phyloP scores from a whole-genome alignment of 1,284 basidiomycete genomes.

The Melampsora americana region DNA sequence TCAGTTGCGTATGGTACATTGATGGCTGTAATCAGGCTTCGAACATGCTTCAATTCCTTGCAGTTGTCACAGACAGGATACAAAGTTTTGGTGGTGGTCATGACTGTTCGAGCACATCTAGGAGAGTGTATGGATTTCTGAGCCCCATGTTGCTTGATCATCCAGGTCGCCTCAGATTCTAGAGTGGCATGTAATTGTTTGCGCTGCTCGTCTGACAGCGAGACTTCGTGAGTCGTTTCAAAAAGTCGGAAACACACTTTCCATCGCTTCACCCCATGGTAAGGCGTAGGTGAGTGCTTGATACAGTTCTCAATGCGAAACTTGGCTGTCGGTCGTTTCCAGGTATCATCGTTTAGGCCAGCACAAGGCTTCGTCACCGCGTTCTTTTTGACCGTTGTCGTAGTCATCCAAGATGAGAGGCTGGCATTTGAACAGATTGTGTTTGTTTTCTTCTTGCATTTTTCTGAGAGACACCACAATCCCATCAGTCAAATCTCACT shows the following conservation, averaged over 20 bases:
- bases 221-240: constrained; percentile 1
- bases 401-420: no score
- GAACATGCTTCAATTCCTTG: neutral
- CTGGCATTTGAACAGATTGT: no score
- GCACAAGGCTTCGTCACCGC: constrained; percentile 1
- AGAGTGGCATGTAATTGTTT: constrained; percentile 3
- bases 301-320: constrained; percentile 3
- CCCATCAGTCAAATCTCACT: no score
- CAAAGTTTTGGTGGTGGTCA: neutral
- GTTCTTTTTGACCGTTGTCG: no score
- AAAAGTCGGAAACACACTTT: constrained; percentile 6
- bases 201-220: neutral
- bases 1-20: constrained; percentile 13
- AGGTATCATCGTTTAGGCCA: constrained; percentile 17
- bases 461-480: no score
- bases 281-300: neutral
- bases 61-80: neutral
- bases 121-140: constrained; percentile 4
- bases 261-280: constrained; percentile 9
- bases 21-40: constrained; percentile 2
- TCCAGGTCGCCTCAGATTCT: constrained; percentile 8
- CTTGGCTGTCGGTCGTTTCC: constrained; percentile 3
- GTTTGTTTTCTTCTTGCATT: no score
- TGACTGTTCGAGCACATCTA: constrained; percentile 6
- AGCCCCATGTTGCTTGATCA: constrained; percentile 9